Conservation (phyloP, 1,284 basidiomycete species). For the Marasmius oreades region DNA sequence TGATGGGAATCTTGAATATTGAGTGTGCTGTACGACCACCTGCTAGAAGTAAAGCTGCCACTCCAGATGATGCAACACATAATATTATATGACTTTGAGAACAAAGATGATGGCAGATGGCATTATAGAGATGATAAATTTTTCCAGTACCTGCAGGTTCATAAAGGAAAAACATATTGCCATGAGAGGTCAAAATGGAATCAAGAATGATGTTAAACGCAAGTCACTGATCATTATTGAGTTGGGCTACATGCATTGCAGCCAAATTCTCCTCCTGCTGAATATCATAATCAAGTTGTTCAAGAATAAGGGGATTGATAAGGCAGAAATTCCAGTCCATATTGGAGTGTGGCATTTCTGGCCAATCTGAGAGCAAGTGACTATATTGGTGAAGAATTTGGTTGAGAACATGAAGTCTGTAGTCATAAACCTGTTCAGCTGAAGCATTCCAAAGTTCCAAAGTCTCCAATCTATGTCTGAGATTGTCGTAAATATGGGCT, state of each 20-base stretch:
- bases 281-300: slow-evolving; percentile 31
- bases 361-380: slow-evolving; percentile 16
- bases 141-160: slow-evolving; percentile 48
- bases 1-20: slow-evolving; percentile 5
- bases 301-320: slow-evolving; percentile 33
- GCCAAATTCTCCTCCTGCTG: slow-evolving; percentile 26
- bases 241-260: slow-evolving; percentile 18
- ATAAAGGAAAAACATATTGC: slow-evolving; percentile 38
- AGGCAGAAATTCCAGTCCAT: slow-evolving; percentile 24
- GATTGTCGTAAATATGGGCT: slow-evolving; percentile 37
- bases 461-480: slow-evolving; percentile 19
- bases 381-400: slow-evolving; percentile 22
- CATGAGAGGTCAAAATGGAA: slow-evolving; percentile 26
- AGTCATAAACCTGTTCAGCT: slow-evolving; percentile 28
- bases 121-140: slow-evolving; percentile 44
- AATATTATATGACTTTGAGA: slow-evolving; percentile 22
- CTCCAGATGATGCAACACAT: slow-evolving; percentile 16
- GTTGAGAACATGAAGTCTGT: slow-evolving; percentile 29
- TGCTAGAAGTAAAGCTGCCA: slow-evolving; percentile 19
- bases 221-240: slow-evolving; percentile 35
- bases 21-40: slow-evolving; percentile 6
- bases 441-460: slow-evolving; percentile 16
- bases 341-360: slow-evolving; percentile 21
- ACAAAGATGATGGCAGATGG: slow-evolving; percentile 30
- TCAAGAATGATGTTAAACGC: slow-evolving; percentile 31